Evolutionary conservation across 768 basidiomycete species (phyloP).

Genomic region (Omphalotus guepiniiformis): DNA sequence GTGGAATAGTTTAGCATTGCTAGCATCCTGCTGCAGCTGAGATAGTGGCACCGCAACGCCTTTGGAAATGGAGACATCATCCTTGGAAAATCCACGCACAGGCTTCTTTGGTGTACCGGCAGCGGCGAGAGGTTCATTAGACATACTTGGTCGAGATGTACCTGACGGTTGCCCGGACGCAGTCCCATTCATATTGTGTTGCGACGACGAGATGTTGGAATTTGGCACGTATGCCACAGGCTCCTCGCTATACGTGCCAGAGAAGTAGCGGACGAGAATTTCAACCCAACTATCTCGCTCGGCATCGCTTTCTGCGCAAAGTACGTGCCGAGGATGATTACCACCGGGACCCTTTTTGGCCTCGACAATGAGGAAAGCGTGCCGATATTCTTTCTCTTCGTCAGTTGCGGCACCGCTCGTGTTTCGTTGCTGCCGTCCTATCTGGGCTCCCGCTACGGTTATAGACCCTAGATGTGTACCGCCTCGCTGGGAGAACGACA

Average conservation of each 20-base stretch:
- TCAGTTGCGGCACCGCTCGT: slow-evolving; percentile 49
- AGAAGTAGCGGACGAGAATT: slow-evolving; percentile 84
- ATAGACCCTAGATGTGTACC: slow-evolving; percentile 92
- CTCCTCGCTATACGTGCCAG: slow-evolving; percentile 77
- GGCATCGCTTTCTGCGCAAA: slow-evolving; percentile 93
- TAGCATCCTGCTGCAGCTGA: slow-evolving; percentile 48
- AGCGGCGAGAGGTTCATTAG: slow-evolving; percentile 31
- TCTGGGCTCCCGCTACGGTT: slow-evolving; percentile 85
- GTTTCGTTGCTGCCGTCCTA: slow-evolving; percentile 86
- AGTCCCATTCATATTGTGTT: slow-evolving; percentile 21
- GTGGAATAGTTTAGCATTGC: slow-evolving; percentile 58
- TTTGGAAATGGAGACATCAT: slow-evolving; percentile 51
- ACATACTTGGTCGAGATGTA: slow-evolving; percentile 57
- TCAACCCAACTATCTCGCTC: slow-evolving; percentile 96
- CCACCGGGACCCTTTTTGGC: slow-evolving; percentile 69
- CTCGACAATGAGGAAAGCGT: slow-evolving; percentile 97
- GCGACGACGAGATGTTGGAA: slow-evolving; percentile 18
- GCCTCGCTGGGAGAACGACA: slow-evolving; percentile 56
- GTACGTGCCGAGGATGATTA: slow-evolving; percentile 76
- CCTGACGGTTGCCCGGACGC: slow-evolving; percentile 23
- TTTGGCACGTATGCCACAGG: slow-evolving; percentile 37
- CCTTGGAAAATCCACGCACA: slow-evolving; percentile 46
- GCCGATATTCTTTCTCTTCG: slow-evolving; percentile 92
- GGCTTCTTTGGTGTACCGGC: slow-evolving; percentile 30
- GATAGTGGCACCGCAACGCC: slow-evolving; percentile 52